Percentiles rank a stretch among this genome's conserved stretches.
Conservation (phyloP, 305 asterid genomes). For the Rubia balearica region DNA sequence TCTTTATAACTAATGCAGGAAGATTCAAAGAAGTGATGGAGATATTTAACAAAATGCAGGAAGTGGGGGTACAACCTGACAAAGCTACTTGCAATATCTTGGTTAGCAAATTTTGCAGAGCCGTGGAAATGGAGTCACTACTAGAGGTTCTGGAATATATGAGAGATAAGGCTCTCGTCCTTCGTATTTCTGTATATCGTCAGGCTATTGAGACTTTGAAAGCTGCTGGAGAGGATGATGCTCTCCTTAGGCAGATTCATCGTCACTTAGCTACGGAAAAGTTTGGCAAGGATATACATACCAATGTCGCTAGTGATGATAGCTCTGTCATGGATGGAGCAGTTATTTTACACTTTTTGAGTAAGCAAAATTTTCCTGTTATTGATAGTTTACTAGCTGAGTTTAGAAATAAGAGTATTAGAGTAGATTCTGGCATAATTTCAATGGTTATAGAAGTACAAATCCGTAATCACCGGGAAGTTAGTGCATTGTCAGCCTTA, state of each 20-base stretch:
- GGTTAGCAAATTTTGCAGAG: conserved; percentile 54
- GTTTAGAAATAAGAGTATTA: conserved; percentile 34
- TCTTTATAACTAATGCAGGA: conserved; percentile 32
- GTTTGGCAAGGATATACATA: conserved; percentile 19
- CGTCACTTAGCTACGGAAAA: conserved; percentile 45
- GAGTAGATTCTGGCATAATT: conserved; percentile 35
- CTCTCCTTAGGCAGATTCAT: conserved; percentile 63
- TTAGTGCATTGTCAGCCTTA: conserved; percentile 44
- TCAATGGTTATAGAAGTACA: conserved; percentile 54
- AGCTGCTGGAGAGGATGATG: conserved; percentile 27
- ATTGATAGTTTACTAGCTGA: conserved; percentile 55
- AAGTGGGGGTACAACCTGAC: conserved; percentile 74
- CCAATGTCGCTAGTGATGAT: conserved; percentile 14
- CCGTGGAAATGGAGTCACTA: conserved; percentile 49
- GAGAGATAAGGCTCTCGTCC: conserved; percentile 69
- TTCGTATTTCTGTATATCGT: conserved; percentile 56
- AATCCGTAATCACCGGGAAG: conserved; percentile 30
- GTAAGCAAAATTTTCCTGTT: conserved; percentile 48
- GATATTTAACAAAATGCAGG: conserved; percentile 78
- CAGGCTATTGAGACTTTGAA: conserved; percentile 49
- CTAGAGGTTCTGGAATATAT: conserved; percentile 64
- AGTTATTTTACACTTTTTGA: conserved; percentile 37
- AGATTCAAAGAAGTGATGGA: conserved; percentile 56
- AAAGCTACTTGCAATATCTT: conserved; percentile 89
- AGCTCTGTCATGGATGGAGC: conserved; percentile 31